Percentiles rank a stretch among this genome's conserved stretches.
Evolutionary conservation across 176 grass and related monocot species (phyloP).

Genomic region (Elymus sibiricus): DNA sequence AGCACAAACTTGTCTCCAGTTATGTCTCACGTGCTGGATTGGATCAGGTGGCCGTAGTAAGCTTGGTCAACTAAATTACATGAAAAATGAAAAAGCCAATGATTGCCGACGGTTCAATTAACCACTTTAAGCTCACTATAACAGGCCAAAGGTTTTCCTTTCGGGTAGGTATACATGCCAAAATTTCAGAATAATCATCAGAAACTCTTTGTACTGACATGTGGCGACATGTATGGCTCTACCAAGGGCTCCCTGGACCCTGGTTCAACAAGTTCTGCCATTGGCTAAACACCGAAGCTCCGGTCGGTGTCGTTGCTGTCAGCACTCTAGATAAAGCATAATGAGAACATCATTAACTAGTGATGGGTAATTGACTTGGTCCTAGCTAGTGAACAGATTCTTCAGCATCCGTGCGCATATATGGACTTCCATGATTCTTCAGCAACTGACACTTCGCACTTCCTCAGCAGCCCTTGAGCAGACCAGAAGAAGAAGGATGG

Average conservation of each 20-base stretch:
- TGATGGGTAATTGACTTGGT: neutral
- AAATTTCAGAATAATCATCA: neutral
- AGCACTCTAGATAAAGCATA: neutral
- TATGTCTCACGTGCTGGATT: neutral
- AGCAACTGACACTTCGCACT: neutral
- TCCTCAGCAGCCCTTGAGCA: neutral
- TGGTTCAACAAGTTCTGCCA: neutral
- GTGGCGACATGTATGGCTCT: neutral
- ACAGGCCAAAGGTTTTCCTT: neutral
- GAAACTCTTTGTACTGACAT: neutral
- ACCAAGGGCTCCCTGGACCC: neutral
- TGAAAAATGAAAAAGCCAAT: neutral
- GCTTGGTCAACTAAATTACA: neutral
- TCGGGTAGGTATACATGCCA: neutral
- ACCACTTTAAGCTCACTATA: neutral
- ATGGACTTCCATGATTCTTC: neutral
- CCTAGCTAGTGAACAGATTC: neutral
- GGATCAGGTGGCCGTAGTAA: neutral
- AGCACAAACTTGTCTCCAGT: neutral
- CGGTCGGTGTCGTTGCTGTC: neutral
- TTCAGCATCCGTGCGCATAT: neutral
- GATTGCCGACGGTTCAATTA: neutral
- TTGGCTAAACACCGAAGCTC: neutral
- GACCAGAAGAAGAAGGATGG: neutral
- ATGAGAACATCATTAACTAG: neutral